These are phyloP conservation scores for Talaromyces piceae DNA, from an alignment of 2,329 filamentous ascomycete species.

Conservation along the genomic window DNA sequence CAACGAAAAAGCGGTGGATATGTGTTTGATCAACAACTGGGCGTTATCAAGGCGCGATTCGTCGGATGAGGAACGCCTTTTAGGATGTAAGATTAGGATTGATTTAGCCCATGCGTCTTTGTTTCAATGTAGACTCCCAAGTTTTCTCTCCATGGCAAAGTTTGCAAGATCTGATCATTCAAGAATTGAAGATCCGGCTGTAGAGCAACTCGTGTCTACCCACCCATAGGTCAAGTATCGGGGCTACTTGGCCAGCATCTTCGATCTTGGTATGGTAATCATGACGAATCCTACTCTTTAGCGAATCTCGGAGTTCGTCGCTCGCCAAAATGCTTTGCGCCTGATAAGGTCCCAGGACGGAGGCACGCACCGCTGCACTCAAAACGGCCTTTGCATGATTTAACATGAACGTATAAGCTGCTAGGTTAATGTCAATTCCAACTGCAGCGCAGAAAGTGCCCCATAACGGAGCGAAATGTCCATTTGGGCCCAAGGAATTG, in stretches of 20 bases:
- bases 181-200: slow-evolving; percentile 62
- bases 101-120: neutral
- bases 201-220: slow-evolving; percentile 59
- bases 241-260: slow-evolving; percentile 55
- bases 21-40: slow-evolving; percentile 3
- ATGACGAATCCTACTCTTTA: slow-evolving; percentile 42
- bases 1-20: neutral
- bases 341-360: slow-evolving; percentile 60
- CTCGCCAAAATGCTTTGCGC: slow-evolving; percentile 53
- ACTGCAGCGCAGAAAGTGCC: slow-evolving; percentile 50
- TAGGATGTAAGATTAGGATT: slow-evolving; percentile 8
- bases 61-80: no score
- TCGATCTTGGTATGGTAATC: slow-evolving; percentile 44
- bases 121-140: neutral
- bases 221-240: slow-evolving; percentile 57
- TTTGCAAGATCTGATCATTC: slow-evolving; percentile 12
- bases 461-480: slow-evolving; percentile 56
- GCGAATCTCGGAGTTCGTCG: slow-evolving; percentile 44
- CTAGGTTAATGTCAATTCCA: slow-evolving; percentile 44
- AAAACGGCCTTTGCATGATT: slow-evolving; percentile 58
- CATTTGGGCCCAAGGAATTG: slow-evolving; percentile 33
- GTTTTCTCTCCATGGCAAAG: neutral
- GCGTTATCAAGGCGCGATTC: neutral
- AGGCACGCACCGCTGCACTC: slow-evolving; percentile 55
- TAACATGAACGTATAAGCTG: slow-evolving; percentile 56